A percentile compares a stretch with the other conserved stretches of the same genome.
Evolutionary conservation across 129 eudicot species (phyloP).

Genomic region (Kitagawia praeruptora): DNA sequence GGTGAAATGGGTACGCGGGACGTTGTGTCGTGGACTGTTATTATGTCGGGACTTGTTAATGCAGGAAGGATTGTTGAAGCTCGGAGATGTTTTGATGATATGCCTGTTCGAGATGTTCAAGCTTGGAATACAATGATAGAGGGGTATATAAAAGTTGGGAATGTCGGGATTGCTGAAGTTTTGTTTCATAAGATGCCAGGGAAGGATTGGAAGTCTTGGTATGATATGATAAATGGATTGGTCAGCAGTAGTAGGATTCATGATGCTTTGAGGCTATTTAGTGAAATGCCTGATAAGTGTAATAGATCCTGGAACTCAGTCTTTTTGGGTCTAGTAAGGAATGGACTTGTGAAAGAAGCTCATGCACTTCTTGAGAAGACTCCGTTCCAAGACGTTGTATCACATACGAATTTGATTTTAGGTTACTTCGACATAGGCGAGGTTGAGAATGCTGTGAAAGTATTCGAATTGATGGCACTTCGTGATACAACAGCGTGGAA

Average conservation of each 20-base stretch:
- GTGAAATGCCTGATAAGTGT: conserved; percentile 29
- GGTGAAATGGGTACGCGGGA: conserved; percentile 11
- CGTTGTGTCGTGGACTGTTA: conserved; percentile 35
- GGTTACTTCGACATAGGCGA: conserved; percentile 30
- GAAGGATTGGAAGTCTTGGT: conserved; percentile 31
- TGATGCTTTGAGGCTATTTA: conserved; percentile 28
- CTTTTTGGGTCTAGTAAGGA: conserved; percentile 22
- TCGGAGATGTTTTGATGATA: conserved; percentile 27
- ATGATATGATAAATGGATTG: conserved; percentile 25
- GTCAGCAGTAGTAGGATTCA: conserved; percentile 18
- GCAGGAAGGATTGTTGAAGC: conserved; percentile 31
- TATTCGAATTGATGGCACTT: conserved; percentile 24
- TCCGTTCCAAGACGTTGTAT: conserved; percentile 18
- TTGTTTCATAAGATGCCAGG: conserved; percentile 42
- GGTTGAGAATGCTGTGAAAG: conserved; percentile 22
- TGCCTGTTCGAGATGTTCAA: conserved; percentile 27
- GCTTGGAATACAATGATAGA: conserved; percentile 36
- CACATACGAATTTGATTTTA: conserved; percentile 30
- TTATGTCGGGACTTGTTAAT: conserved; percentile 25
- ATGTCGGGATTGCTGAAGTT: conserved; percentile 21
- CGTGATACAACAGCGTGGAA: conserved; percentile 41
- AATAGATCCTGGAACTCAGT: conserved; percentile 28
- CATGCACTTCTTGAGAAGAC: conserved; percentile 31
- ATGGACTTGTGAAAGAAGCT: conserved; percentile 30
- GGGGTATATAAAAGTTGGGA: conserved; percentile 24